Evolutionary conservation across 2,329 filamentous ascomycete species (phyloP).

Genomic region (Aspergillus texensis): DNA sequence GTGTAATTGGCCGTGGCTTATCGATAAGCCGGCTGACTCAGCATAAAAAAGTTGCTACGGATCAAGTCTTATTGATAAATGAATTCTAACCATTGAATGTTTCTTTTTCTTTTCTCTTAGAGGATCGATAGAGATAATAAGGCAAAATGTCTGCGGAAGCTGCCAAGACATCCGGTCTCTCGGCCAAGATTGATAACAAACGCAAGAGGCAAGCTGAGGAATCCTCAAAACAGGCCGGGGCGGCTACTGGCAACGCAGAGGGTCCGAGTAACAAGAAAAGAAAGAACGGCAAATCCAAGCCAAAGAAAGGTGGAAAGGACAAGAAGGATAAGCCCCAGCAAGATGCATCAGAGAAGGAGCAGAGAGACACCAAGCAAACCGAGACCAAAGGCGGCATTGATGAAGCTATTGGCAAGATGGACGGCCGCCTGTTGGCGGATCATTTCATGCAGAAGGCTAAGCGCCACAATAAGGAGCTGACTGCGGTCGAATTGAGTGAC

Average conservation of each 20-base stretch:
- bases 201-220: conserved; percentile 43
- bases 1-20: conserved; percentile 27
- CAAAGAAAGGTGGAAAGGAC: conserved; percentile 52
- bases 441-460: conserved; percentile 78
- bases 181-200: conserved; percentile 42
- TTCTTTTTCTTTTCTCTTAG: background rate
- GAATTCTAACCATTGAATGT: background rate
- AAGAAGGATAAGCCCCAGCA: conserved; percentile 29
- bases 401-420: conserved; percentile 78
- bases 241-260: conserved; percentile 26
- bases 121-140: background rate
- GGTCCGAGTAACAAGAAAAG: conserved; percentile 38
- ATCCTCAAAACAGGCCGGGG: conserved; percentile 29
- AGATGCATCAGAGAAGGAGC: conserved; percentile 28
- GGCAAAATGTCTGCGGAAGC: conserved; percentile 22
- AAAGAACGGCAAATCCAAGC: conserved; percentile 34
- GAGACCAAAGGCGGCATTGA: conserved; percentile 77
- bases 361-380: conserved; percentile 31
- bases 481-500: conserved; percentile 80
- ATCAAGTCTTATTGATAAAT: background rate
- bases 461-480: conserved; percentile 78
- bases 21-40: conserved; percentile 40
- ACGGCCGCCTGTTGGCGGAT: conserved; percentile 79
- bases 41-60: conserved; percentile 19
- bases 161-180: conserved; percentile 28